Percentiles rank a stretch among this genome's conserved stretches.
These are phyloP conservation scores for Vanderwaltozyma tropicalis DNA, from an alignment of 805 yeast species.

Conservation along the genomic window DNA sequence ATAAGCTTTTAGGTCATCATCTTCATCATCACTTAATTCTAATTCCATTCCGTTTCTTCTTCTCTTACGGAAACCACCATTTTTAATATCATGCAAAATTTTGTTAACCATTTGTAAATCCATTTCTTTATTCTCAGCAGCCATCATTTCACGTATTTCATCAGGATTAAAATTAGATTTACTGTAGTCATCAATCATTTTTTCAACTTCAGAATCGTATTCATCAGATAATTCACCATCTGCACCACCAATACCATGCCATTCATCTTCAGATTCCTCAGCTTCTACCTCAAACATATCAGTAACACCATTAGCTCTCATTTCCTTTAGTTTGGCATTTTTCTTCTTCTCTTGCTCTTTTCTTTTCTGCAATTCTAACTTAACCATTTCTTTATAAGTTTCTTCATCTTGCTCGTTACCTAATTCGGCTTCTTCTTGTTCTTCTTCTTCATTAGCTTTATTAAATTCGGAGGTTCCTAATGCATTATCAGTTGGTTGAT, in stretches of 20 bases:
- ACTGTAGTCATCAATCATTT: slow-evolving; percentile 63
- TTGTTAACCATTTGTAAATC: slow-evolving; percentile 57
- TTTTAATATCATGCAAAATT: slow-evolving; percentile 60
- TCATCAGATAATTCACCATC: slow-evolving; percentile 44
- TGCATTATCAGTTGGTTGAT: not conserved
- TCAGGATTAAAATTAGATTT: slow-evolving; percentile 47
- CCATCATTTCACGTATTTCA: slow-evolving; percentile 46
- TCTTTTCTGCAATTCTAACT: slow-evolving; percentile 15
- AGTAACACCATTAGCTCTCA: slow-evolving; percentile 48
- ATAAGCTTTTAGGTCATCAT: slow-evolving; percentile 35
- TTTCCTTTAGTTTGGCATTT: slow-evolving; percentile 34
- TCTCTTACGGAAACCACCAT: slow-evolving; percentile 56
- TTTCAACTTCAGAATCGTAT: slow-evolving; percentile 67
- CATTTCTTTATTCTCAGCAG: slow-evolving; percentile 48
- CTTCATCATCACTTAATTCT: slow-evolving; percentile 69
- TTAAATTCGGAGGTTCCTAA: slow-evolving; percentile 2
- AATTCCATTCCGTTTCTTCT: slow-evolving; percentile 45
- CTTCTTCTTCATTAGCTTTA: slow-evolving; percentile 4
- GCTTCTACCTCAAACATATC: slow-evolving; percentile 72
- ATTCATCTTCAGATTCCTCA: slow-evolving; percentile 82
- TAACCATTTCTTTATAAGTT: slow-evolving; percentile 12
- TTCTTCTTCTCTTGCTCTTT: slow-evolving; percentile 15
- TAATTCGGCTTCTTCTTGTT: slow-evolving; percentile 2
- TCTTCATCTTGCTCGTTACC: slow-evolving; percentile 9
- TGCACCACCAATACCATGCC: slow-evolving; percentile 69